phyloP scores from a whole-genome alignment of 2,329 filamentous ascomycete genomes.

The Teratosphaeria epicoccoides region DNA sequence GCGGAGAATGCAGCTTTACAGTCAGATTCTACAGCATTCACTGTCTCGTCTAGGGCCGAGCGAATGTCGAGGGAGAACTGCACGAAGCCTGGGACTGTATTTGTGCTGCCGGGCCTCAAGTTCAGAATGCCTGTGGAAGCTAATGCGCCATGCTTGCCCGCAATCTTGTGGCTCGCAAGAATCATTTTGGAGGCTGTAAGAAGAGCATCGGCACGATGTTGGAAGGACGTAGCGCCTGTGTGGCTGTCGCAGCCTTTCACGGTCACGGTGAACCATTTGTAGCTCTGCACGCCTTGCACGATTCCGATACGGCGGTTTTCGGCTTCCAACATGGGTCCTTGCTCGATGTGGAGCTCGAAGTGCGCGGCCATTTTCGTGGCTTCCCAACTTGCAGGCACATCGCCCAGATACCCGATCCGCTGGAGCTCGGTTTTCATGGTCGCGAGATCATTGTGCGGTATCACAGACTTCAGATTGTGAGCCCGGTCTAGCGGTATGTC shows the following conservation, averaged over 20 bases:
- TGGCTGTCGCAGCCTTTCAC: constrained; percentile 59
- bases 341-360: constrained; percentile 79
- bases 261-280: constrained; percentile 61
- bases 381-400: constrained; percentile 44
- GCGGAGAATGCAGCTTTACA: constrained; percentile 48
- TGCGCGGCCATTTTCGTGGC: constrained; percentile 60
- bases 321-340: constrained; percentile 63
- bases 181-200: constrained; percentile 60
- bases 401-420: constrained; percentile 60
- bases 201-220: constrained; percentile 56
- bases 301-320: constrained; percentile 54
- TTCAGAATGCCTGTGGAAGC: constrained; percentile 61
- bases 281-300: constrained; percentile 63
- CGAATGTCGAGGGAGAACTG: constrained; percentile 60
- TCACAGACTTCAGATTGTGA: constrained; percentile 52
- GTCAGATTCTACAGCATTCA: constrained; percentile 47
- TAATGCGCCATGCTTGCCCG: constrained; percentile 48
- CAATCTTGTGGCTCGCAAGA: constrained; percentile 52
- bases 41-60: constrained; percentile 44
- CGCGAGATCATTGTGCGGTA: constrained; percentile 42
- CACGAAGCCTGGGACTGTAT: constrained; percentile 61
- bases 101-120: constrained; percentile 56
- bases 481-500: constrained; percentile 52
- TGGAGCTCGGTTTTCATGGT: constrained; percentile 60
- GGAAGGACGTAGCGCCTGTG: constrained; percentile 63